phyloP scores from a whole-genome alignment of 345 rosid genomes.

The Gossypium thurberi region DNA sequence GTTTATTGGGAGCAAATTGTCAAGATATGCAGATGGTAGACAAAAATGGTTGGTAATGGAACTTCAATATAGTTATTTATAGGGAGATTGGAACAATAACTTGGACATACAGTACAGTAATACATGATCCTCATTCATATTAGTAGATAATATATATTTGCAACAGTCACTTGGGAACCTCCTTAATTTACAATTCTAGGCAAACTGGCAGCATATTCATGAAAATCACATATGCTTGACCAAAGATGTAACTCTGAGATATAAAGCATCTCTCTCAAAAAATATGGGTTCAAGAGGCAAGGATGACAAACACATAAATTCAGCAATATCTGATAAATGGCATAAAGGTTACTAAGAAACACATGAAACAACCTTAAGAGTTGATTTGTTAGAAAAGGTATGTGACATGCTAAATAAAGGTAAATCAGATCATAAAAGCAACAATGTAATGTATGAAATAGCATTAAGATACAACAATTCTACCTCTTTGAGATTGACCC shows the following conservation, averaged over 20 bases:
- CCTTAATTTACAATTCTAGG: background rate
- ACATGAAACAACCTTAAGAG: background rate
- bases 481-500: conserved; percentile 99
- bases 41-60: background rate
- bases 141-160: background rate
- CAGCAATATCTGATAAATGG: background rate
- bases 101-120: background rate
- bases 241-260: background rate
- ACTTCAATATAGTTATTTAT: background rate
- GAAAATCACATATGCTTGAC: background rate
- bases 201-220: background rate
- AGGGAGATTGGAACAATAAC: background rate
- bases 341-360: background rate
- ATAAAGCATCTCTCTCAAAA: background rate
- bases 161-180: background rate
- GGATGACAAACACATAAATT: conserved; percentile 4
- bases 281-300: background rate
- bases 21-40: background rate
- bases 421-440: background rate
- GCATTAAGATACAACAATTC: conserved; percentile 2
- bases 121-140: background rate
- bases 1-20: background rate
- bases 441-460: background rate
- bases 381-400: background rate
- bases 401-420: background rate